These are phyloP conservation scores for Mrakia gelida DNA, from an alignment of 768 basidiomycete genomes.

Conservation along the genomic window DNA sequence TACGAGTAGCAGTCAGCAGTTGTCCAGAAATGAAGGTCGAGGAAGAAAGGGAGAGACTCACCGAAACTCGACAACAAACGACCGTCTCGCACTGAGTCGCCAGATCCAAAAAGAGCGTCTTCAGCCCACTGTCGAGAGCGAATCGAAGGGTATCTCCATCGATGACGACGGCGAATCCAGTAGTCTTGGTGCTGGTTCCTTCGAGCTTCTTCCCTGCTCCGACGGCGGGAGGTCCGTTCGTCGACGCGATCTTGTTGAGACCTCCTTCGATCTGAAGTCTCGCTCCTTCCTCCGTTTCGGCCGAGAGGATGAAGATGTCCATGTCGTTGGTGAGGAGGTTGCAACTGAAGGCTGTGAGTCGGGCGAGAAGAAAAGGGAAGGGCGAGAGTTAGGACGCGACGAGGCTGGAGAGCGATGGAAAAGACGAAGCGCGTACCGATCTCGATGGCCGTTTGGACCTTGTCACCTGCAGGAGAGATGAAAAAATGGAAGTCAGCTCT, in stretches of 20 bases:
- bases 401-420: not conserved
- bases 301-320: conserved; percentile 96
- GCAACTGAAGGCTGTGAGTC: conserved; percentile 67
- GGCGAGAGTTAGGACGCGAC: not conserved
- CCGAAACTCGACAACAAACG: conserved; percentile 92
- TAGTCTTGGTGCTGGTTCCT: conserved; percentile 35
- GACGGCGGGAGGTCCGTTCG: conserved; percentile 62
- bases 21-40: not conserved
- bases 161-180: conserved; percentile 88
- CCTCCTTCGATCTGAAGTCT: conserved; percentile 78
- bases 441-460: conserved; percentile 96
- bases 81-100: conserved; percentile 97
- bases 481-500: not conserved
- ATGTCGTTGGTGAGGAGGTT: conserved; percentile 89
- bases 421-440: conserved; percentile 61
- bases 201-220: conserved; percentile 40
- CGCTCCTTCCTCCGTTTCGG: conserved; percentile 67
- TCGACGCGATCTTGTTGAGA: conserved; percentile 86
- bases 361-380: not conserved
- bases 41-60: not conserved
- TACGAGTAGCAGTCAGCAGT: not conserved
- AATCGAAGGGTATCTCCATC: conserved; percentile 87
- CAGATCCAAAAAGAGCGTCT: conserved; percentile 80
- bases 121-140: conserved; percentile 71
- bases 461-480: conserved; percentile 63